phyloP scores from a whole-genome alignment of 768 basidiomycete species.

The Mycena pura region DNA sequence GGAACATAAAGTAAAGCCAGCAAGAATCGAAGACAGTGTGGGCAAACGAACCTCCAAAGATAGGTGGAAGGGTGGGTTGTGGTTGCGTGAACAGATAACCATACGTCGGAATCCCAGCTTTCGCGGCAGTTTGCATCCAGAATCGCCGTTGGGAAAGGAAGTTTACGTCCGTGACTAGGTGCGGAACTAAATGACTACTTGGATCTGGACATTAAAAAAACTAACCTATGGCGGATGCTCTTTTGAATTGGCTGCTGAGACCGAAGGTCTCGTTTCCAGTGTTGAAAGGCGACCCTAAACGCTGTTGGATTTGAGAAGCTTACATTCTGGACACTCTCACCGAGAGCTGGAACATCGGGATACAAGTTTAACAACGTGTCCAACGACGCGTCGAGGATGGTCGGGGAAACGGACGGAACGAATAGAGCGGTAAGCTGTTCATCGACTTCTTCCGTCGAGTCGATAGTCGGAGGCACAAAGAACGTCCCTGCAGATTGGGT shows the following conservation, averaged over 20 bases:
- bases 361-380: conserved; percentile 43
- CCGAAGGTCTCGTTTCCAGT: conserved; percentile 52
- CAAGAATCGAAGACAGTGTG: not conserved
- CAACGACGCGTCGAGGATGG: conserved; percentile 24
- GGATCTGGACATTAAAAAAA: too few relatives aligned
- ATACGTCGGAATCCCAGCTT: conserved; percentile 45
- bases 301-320: not conserved
- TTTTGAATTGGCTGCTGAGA: conserved; percentile 44
- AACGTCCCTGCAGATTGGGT: conserved; percentile 35
- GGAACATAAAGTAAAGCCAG: not conserved
- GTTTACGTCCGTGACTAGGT: conserved; percentile 42
- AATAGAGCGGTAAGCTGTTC: conserved; percentile 30
- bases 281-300: conserved; percentile 39
- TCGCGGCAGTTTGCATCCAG: conserved; percentile 49
- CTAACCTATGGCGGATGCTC: conserved; percentile 37
- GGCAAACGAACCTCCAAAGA: conserved; percentile 36
- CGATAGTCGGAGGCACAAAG: conserved; percentile 31
- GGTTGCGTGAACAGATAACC: conserved; percentile 54
- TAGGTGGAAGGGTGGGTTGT: conserved; percentile 28
- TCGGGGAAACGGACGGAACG: conserved; percentile 28
- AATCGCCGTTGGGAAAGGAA: conserved; percentile 48
- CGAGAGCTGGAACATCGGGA: conserved; percentile 45
- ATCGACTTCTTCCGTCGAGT: conserved; percentile 32
- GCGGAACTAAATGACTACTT: not conserved
- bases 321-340: not conserved